Base-by-base conservation (phyloP, 169 alveolate species). In the Plasmodium vinckei region DNA sequence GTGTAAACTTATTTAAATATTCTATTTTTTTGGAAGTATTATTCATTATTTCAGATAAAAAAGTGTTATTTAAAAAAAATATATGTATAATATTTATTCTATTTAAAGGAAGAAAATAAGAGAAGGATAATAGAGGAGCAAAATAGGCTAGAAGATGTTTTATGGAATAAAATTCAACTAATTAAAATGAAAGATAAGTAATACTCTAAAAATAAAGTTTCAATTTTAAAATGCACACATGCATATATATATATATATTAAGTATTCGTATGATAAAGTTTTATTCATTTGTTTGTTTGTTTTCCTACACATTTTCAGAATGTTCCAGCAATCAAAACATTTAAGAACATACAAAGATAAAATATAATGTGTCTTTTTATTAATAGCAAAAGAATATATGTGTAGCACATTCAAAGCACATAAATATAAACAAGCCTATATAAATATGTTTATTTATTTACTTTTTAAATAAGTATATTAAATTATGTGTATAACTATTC, bases 161-260 rank as follows among this genome's bases (percentile, higher is more conserved):
- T 82, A 23, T 82, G 90, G 90, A 21, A 71, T 27, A 82, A 82
- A 68, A 15, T 82, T 54, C 86, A 82, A n/a, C 15, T 42, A n/a
- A 44, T 82, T 60, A 82, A 82, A 71, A 12, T 56, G 63, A 82
- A 82, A 60, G 72, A 82, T 51, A 68, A 21, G 90, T 82, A 12
- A 67, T 23, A 82, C 51, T 49, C 27, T 10, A 60, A 67, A 56
- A 47, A 23, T 9, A 17, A 68, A 9, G 3, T 19, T 13, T 60
- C 4, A 19, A 10, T 19, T 60, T n/a, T 12, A 33, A 4, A 33
- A 33, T 33, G 61, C 39, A 44, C 6, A 53, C 10, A 63, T 23
- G 61, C 5, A 73, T 25, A 23, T 42, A 13, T 23, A 61, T 27
- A 27, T 27, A 27, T 33, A 5, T 33, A 33, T 33, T 33, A 33